Percentiles rank a stretch among this genome's conserved stretches.
phyloP scores from a whole-genome alignment of 257 asterid genomes.

The Solanum peruvianum region DNA sequence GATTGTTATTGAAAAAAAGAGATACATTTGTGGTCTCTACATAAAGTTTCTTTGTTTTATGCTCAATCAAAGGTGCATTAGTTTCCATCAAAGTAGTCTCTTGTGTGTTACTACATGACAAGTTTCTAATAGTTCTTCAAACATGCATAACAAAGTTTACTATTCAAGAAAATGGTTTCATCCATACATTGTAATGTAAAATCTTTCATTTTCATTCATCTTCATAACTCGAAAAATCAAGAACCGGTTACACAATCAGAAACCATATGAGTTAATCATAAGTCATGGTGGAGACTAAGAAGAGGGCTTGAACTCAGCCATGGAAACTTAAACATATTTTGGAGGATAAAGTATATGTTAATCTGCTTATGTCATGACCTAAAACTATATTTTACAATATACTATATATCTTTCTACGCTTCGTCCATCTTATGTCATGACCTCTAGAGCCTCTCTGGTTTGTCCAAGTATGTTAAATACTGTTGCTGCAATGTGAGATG shows the following conservation, averaged over 20 bases:
- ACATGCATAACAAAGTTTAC: not conserved
- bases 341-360: not conserved
- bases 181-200: not conserved
- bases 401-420: not conserved
- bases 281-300: not conserved
- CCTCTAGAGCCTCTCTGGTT: constrained; percentile 76
- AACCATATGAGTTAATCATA: not conserved
- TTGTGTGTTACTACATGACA: not conserved
- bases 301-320: not conserved
- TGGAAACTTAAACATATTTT: not conserved
- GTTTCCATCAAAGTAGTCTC: not conserved
- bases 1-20: not conserved
- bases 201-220: not conserved
- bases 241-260: not conserved
- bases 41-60: not conserved
- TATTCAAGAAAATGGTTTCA: not conserved
- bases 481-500: constrained; percentile 82
- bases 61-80: not conserved
- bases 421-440: constrained; percentile 46
- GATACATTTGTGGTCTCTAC: not conserved
- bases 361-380: not conserved
- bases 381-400: constrained; percentile 5
- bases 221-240: not conserved
- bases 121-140: not conserved
- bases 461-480: constrained; percentile 75